Evolutionary conservation across 345 rosid genomes (phyloP).

Genomic region (Eutrema japonicum): DNA sequence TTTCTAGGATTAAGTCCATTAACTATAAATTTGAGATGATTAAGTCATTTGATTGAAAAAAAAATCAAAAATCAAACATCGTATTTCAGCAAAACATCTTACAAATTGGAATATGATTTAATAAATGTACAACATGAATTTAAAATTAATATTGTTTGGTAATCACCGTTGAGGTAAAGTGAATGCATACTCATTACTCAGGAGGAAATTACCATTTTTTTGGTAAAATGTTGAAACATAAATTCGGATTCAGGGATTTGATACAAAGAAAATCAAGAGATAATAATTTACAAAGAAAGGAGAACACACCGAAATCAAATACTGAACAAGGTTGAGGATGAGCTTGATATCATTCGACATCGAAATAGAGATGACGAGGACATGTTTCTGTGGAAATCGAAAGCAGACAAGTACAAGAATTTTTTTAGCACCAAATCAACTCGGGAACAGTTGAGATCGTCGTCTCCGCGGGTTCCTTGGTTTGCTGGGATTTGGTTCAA

Average conservation of each 20-base stretch:
- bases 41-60: neutral
- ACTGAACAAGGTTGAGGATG: no score
- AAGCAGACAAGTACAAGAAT: no score
- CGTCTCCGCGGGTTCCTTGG: no score
- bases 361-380: no score
- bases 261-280: conserved; percentile 28
- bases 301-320: no score
- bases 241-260: conserved; percentile 22
- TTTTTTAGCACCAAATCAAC: no score
- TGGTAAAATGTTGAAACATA: conserved; percentile 23
- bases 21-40: neutral
- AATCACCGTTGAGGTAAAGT: neutral
- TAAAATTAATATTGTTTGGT: neutral
- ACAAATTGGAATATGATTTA: neutral
- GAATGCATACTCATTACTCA: conserved; percentile 1
- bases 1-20: neutral
- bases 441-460: no score
- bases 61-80: neutral
- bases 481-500: no score
- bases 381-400: no score
- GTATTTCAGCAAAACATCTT: neutral
- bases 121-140: neutral
- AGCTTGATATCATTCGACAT: no score
- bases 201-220: conserved; percentile 14
- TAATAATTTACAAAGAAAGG: conserved; percentile 34